Evolutionary conservation across 805 yeast species (phyloP), one percentile per base, ranked within the genome.

Genomic region (Candida manassasensis): DNA sequence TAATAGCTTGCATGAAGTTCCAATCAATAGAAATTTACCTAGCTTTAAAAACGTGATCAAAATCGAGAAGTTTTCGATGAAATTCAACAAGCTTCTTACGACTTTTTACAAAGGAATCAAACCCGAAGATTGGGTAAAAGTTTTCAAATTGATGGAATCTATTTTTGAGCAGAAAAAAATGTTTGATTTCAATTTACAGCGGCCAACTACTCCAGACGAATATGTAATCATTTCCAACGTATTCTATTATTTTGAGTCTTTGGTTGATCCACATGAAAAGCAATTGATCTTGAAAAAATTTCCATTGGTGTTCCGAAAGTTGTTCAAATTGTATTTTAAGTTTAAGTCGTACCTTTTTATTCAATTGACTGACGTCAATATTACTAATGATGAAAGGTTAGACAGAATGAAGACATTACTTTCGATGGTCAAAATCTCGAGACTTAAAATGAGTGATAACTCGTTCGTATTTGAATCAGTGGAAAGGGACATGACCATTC

Each of bases 121-220:
- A 9, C 56, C 77, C 9, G 75, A 73, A 40, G 95, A 89, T 47
- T 90, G 97, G 96, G 66, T 86, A 34, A 71, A 73, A 37, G 74
- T 81, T 3, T 84, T 76, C 53, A 90, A 86, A 49, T 59, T 80
- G 1, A 58, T 90, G 29, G 96, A 89, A 52, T 63, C 75, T 21
- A 81, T 82, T 40, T 75, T 81, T 17, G 75, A 76, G 15, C 77
- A 72, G 32, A 59, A 75, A 8, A 72, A 81, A 6, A 61, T 87
- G 38, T 80, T 83, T 51, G 65, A 71, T 33, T 73, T 78, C 52
- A 73, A 59, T 40, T 57, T 60, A 37, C 79, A 63, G 44, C 59
- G 48, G 34, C 36, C 41, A 15, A 47, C 55, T 3, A 61, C 62
- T 5, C 58, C 63, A 6, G 84, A 79, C 19, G 84, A 77, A 9